These are phyloP conservation scores for Chenopodium album DNA, from an alignment of 148 eudicot genomes.

Conservation along the genomic window DNA sequence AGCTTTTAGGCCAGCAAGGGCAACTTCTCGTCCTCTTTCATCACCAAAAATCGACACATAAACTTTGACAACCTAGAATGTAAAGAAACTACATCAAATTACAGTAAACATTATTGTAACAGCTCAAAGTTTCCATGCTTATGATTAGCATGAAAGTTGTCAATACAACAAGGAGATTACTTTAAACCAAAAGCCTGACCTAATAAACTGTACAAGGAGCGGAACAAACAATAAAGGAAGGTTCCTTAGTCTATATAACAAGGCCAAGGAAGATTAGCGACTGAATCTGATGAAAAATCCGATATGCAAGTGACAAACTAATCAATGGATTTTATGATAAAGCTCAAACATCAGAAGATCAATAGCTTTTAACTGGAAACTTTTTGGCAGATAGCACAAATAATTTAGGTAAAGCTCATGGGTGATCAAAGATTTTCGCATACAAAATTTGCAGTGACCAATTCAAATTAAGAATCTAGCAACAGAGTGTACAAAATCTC, in stretches of 20 bases:
- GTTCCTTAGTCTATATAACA: neutral
- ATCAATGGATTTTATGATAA: neutral
- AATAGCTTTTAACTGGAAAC: neutral
- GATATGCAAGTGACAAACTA: neutral
- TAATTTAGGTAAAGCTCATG: neutral
- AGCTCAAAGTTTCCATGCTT: neutral
- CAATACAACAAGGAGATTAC: neutral
- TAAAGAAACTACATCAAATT: conserved; percentile 8
- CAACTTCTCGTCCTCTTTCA: conserved; percentile 94
- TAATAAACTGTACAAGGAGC: neutral
- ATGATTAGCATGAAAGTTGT: neutral
- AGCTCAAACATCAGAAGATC: neutral
- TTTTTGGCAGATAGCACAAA: neutral
- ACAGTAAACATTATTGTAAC: neutral
- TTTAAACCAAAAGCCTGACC: neutral
- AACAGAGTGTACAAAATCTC: neutral
- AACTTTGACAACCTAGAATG: conserved; percentile 82
- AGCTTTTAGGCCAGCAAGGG: conserved; percentile 78
- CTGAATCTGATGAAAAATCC: neutral
- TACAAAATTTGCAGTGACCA: no score
- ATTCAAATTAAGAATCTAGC: neutral
- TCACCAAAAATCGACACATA: conserved; percentile 95
- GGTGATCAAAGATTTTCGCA: neutral
- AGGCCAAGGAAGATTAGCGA: neutral
- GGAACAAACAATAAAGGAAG: neutral